These are phyloP conservation scores for Colletotrichum liriopes DNA, from an alignment of 2,329 filamentous ascomycete genomes.

Conservation along the genomic window DNA sequence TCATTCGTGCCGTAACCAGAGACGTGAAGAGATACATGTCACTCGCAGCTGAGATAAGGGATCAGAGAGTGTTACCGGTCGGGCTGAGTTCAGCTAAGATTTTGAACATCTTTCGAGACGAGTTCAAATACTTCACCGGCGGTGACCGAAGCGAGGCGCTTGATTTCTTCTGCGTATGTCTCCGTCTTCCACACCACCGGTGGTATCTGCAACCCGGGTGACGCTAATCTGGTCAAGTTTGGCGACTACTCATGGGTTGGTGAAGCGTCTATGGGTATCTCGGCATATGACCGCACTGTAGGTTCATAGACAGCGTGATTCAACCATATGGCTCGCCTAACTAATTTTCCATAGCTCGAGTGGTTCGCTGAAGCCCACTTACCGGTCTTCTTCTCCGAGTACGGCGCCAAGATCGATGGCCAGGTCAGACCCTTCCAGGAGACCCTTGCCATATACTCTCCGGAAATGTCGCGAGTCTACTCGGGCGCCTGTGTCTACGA, in stretches of 20 bases:
- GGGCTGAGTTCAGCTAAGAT: conserved; percentile 36
- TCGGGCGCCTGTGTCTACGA: conserved; percentile 81
- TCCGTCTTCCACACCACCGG: too few relatives aligned
- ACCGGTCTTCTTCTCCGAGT: neutral
- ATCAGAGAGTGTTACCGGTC: conserved; percentile 43
- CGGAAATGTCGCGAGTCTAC: conserved; percentile 73
- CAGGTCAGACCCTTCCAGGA: conserved; percentile 68
- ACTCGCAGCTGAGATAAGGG: conserved; percentile 25
- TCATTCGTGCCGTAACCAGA: conserved; percentile 47
- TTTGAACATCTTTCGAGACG: conserved; percentile 14
- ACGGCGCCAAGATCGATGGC: neutral
- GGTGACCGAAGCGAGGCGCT: conserved; percentile 38
- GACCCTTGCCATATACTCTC: conserved; percentile 74
- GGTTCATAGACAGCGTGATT: neutral
- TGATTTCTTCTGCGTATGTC: conserved; percentile 45
- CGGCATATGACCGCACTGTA: neutral
- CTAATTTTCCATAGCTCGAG: neutral
- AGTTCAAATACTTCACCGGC: conserved; percentile 44
- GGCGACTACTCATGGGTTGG: neutral
- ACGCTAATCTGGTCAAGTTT: neutral
- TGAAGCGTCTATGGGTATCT: neutral
- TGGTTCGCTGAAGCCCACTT: neutral
- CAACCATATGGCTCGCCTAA: neutral
- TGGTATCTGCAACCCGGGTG: neutral
- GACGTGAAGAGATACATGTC: conserved; percentile 50